A percentile compares a stretch with the other conserved stretches of the same genome.
Conservation (phyloP, 1,284 basidiomycete genomes). For the Cutaneotrichosporon sp. region DNA sequence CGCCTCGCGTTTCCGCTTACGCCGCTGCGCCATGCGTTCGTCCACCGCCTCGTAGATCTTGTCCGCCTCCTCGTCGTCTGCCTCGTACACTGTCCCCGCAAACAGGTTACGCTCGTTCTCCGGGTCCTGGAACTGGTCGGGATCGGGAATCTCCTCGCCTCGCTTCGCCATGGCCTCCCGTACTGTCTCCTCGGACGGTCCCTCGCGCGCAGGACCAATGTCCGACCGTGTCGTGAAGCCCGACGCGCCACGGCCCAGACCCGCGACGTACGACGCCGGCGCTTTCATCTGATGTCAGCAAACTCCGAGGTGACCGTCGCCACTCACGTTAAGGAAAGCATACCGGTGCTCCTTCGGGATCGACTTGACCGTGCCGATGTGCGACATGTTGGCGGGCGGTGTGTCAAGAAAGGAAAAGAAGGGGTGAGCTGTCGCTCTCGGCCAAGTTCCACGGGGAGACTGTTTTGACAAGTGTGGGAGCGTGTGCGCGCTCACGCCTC, state of each 20-base stretch:
- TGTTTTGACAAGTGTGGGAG: too few species aligned
- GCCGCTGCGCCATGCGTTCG: conserved; percentile 78
- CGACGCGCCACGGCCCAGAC: conserved; percentile 92
- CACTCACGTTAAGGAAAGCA: conserved; percentile 38
- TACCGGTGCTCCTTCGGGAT: conserved; percentile 45
- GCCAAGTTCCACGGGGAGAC: too few species aligned
- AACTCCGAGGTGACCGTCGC: neutral
- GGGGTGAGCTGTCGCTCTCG: neutral
- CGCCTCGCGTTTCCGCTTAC: conserved; percentile 62
- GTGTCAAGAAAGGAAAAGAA: too few species aligned
- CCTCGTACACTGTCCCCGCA: conserved; percentile 90
- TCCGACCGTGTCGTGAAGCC: conserved; percentile 98
- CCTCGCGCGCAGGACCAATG: conserved; percentile 95
- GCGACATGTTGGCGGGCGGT: conserved; percentile 28
- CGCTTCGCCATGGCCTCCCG: conserved; percentile 76
- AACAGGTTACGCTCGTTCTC: conserved; percentile 97
- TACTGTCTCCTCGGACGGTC: conserved; percentile 78
- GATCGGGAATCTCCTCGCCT: conserved; percentile 83
- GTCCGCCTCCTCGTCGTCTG: conserved; percentile 96
- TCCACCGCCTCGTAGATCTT: conserved; percentile 89
- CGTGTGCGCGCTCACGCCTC: too few species aligned
- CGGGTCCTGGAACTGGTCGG: conserved; percentile 83
- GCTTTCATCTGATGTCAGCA: conserved; percentile 55
- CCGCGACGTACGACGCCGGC: conserved; percentile 89
- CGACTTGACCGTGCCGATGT: conserved; percentile 43